Evolutionary conservation across 2,329 filamentous ascomycete species (phyloP), one percentile per base, ranked within the genome.

Genomic region (Dactylellina leptospora): DNA sequence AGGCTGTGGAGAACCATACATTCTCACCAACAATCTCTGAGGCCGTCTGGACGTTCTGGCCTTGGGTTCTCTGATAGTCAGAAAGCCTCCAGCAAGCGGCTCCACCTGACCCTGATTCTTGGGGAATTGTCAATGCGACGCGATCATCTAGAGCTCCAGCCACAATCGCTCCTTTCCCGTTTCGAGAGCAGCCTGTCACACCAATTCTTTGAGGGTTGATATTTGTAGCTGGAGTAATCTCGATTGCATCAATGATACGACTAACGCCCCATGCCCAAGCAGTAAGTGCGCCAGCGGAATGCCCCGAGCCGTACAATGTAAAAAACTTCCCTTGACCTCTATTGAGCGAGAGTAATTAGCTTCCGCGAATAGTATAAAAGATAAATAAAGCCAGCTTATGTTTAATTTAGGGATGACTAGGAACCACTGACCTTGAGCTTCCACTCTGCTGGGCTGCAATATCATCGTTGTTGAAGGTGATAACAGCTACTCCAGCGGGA

Each of bases 221-320:
- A 20, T 81, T 82, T 10, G 77, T 78, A 13, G 78, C 76, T 11
- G 80, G 80, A 42, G 83, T 79, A 77, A 82, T 80, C 80, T 87
- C 85, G 36, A 88, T 81, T 13, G 82, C 85, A 77, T 88, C 86
- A 53, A 88, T 83, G 74, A 88, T 81, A 55, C 85, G 84, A 75
- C 84, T 83, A 1, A 87, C 84, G 62, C 84, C 86, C 85, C 86
- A 88, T 6, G 85, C 84, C 86, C 86, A 88, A 23, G 86, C 85
- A 3, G 84, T 86, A 73, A 86, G 79, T 4, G 86, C 85, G 55
- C 85, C 84, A 11, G 86, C 85, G 33, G 81, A 82, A 79, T 86
- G 84, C 11, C 80, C 78, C 58, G 79, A 82, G 45, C 86, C 85
- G 75, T 86, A 86, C 3, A 88, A 80, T 47, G 83, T 83, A 79